Evolutionary conservation across 257 asterid genomes (phyloP), one percentile per base, ranked within the genome.

Genomic region (Forsythia viridissima): DNA sequence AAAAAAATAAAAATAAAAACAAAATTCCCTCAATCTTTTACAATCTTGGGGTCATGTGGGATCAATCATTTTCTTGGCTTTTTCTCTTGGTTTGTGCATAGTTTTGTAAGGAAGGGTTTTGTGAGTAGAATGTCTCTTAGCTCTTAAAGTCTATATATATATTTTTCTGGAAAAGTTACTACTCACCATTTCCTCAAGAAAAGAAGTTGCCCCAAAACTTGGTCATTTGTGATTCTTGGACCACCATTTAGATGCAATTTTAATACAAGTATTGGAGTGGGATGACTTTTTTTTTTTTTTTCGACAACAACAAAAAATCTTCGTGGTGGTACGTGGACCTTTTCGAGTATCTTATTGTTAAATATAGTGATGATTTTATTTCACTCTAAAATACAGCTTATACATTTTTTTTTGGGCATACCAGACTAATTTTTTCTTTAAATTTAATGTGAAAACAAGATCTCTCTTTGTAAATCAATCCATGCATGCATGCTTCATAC

Each of bases 21-120:
- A n/a, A n/a, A 52, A 16, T 38, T 63, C 20, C 48, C 69, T 46
- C 76, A 81, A 75, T 72, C 78, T 84, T 78, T 73, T 51, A 68
- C 74, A 82, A 84, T 84, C 75, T 84, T 80, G 85, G 85, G 85
- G 88, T 86, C 93, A 89, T 88, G 95, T 92, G 94, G 87, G 86
- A 84, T 80, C 90, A 90, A 90, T 90, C 95, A 92, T 92, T 89
- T 87, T 87, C 88, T 84, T 89, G 84, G 83, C 83, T 71, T 82
- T 85, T 84, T 79, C 16, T 75, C 79, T 81, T 85, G 76, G 75
- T 81, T 83, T 82, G 82, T 81, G 65, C 24, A 73, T 51, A 52
- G 85, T 39, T 43, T 70, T 81, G 76, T 43, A 74, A 82, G 79
- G 66, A 68, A 80, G 77, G 57, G n/a, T 77, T 76, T 79, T 74